phyloP scores from a whole-genome alignment of 768 basidiomycete genomes.

The Rhodotorula graminis region DNA sequence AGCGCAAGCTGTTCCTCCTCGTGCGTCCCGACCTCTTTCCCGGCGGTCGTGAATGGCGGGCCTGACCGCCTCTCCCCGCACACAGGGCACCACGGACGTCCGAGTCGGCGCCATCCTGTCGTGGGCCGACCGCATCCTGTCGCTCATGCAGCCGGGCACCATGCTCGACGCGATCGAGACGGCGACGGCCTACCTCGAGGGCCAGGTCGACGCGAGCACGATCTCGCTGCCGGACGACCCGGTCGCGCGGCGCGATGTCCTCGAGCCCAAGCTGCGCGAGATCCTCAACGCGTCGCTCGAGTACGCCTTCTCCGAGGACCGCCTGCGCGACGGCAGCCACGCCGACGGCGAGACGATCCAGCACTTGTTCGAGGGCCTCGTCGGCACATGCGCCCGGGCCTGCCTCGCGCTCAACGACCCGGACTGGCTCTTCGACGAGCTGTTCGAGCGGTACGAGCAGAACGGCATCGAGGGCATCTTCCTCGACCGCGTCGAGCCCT shows the following conservation, averaged over 20 bases:
- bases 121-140: conserved; percentile 89
- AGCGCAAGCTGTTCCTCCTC: conserved; percentile 83
- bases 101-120: conserved; percentile 79
- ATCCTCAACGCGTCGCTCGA: conserved; percentile 80
- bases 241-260: conserved; percentile 57
- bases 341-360: conserved; percentile 60
- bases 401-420: conserved; percentile 73
- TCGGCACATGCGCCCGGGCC: conserved; percentile 68
- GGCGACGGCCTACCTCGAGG: conserved; percentile 72
- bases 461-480: conserved; percentile 79
- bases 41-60: not conserved
- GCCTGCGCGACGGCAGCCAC: conserved; percentile 86
- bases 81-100: conserved; percentile 54
- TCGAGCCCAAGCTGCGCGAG: conserved; percentile 70
- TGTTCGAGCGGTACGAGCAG: conserved; percentile 83
- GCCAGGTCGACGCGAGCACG: conserved; percentile 62
- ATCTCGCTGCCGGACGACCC: conserved; percentile 74
- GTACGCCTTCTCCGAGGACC: conserved; percentile 91
- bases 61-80: not conserved
- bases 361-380: conserved; percentile 82
- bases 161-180: conserved; percentile 86
- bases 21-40: conserved; percentile 53
- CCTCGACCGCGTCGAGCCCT: conserved; percentile 71
- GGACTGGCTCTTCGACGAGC: conserved; percentile 86
- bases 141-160: conserved; percentile 75